Evolutionary conservation across 208 protist species (phyloP).

Genomic region (Leishmania guyanensis): DNA sequence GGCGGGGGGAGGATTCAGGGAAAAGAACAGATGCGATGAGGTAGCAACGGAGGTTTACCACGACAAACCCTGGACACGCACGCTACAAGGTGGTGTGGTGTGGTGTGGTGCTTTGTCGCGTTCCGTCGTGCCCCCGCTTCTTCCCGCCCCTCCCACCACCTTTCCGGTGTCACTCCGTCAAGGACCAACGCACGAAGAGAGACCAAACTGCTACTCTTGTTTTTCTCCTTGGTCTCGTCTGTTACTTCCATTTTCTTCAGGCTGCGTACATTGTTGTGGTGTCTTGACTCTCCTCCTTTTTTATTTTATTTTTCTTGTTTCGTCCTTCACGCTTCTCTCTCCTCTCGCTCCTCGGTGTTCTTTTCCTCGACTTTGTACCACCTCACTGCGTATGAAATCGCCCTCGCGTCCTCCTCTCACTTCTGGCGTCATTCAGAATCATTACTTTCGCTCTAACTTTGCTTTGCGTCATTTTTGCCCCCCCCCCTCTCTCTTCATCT

Average conservation of each 20-base stretch:
- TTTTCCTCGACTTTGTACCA: background rate
- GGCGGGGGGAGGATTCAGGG: background rate
- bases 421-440: no score
- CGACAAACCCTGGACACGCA: constrained; percentile 6
- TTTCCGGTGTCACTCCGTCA: background rate
- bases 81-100: background rate
- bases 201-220: background rate
- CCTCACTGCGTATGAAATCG: background rate
- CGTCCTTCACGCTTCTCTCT: background rate
- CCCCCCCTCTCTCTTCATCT: background rate
- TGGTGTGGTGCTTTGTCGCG: background rate
- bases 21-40: constrained; percentile 5
- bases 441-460: no score
- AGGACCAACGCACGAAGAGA: background rate
- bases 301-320: background rate
- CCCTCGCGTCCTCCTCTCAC: background rate
- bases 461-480: no score
- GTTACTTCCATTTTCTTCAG: background rate
- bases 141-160: background rate
- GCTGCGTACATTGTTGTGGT: background rate
- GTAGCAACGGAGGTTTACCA: constrained; percentile 10
- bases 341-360: background rate
- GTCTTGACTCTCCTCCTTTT: background rate
- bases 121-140: background rate
- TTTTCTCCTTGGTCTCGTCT: background rate